phyloP scores from a whole-genome alignment of 2,329 filamentous ascomycete genomes.

The Chrysoporthe deuterocubensis region DNA sequence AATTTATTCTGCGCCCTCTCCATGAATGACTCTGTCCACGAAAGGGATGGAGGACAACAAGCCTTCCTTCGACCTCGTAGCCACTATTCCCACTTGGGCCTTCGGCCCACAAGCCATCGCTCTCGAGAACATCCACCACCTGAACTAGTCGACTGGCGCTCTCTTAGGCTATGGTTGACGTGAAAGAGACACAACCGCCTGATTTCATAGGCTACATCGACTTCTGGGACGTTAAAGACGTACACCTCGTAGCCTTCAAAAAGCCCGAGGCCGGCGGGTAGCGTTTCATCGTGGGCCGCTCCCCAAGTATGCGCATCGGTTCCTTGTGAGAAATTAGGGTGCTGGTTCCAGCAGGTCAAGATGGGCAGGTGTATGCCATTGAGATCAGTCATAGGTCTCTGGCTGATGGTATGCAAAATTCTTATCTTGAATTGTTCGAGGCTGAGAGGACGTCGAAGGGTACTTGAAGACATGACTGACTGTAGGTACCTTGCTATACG shows the following conservation, averaged over 20 bases:
- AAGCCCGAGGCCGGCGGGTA: slow-evolving; percentile 19
- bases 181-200: slow-evolving; percentile 16
- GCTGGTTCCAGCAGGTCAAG: slow-evolving; percentile 9
- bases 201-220: slow-evolving; percentile 27
- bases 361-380: slow-evolving; percentile 16
- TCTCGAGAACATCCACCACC: not conserved
- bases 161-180: slow-evolving; percentile 27
- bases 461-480: not conserved
- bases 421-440: slow-evolving; percentile 26
- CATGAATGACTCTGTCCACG: not conserved
- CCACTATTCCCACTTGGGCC: slow-evolving; percentile 23
- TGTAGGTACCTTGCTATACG: not conserved
- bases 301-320: slow-evolving; percentile 25
- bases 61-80: slow-evolving; percentile 23
- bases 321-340: slow-evolving; percentile 28
- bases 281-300: slow-evolving; percentile 29
- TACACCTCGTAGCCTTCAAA: slow-evolving; percentile 16
- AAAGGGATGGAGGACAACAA: slow-evolving; percentile 11
- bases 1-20: no score
- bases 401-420: slow-evolving; percentile 27
- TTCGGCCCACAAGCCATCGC: slow-evolving; percentile 25
- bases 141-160: slow-evolving; percentile 16
- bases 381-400: slow-evolving; percentile 29
- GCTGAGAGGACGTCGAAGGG: slow-evolving; percentile 10
- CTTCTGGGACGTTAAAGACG: slow-evolving; percentile 23